Conservation (phyloP, 148 eudicot species). For the Diospyros kaki region DNA sequence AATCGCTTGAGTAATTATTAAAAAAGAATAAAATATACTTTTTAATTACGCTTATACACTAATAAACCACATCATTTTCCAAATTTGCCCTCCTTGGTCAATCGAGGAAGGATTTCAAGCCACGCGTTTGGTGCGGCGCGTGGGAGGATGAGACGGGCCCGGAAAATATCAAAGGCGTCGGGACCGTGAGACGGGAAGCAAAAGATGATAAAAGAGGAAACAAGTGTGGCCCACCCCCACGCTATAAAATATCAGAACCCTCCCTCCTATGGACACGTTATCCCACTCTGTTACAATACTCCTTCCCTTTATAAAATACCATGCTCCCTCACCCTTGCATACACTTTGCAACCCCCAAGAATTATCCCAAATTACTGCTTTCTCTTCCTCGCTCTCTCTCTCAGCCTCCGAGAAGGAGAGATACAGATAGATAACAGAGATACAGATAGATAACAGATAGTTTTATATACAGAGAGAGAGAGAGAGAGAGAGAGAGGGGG, state of each 20-base stretch:
- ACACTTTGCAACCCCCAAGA: too few relatives aligned
- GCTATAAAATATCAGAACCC: not conserved
- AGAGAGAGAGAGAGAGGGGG: conserved; percentile 1
- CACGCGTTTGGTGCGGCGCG: not conserved
- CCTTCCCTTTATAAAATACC: not conserved
- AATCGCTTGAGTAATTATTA: too few relatives aligned
- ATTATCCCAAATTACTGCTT: too few relatives aligned
- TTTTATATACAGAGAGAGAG: not conserved
- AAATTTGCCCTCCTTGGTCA: too few relatives aligned
- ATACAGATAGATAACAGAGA: too few relatives aligned
- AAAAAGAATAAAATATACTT: too few relatives aligned
- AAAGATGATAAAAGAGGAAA: not conserved
- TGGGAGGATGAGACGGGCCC: not conserved
- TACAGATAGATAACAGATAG: too few relatives aligned
- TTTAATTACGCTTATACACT: too few relatives aligned
- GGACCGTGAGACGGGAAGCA: not conserved
- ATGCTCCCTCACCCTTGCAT: not conserved
- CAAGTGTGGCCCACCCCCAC: not conserved
- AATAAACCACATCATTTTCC: too few relatives aligned
- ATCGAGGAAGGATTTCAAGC: too few relatives aligned
- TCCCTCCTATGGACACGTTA: not conserved
- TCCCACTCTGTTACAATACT: not conserved
- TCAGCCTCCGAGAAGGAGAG: not conserved
- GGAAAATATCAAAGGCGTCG: conserved; percentile 9
- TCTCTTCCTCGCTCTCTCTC: not conserved